These are phyloP conservation scores for Phylloporus sp. DNA, from an alignment of 768 basidiomycete genomes.

Conservation along the genomic window DNA sequence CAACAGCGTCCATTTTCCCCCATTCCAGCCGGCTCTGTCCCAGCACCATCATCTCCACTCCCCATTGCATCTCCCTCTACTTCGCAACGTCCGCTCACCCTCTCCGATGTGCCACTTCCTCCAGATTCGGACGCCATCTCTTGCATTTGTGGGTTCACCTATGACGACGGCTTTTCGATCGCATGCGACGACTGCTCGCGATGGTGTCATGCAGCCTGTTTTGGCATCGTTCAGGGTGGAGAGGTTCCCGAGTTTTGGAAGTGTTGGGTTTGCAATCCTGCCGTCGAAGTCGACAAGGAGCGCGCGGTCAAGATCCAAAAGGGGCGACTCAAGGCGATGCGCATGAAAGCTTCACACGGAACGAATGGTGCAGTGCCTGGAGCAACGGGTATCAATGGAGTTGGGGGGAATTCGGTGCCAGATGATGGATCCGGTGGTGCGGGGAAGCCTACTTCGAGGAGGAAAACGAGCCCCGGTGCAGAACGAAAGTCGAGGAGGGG, in stretches of 20 bases:
- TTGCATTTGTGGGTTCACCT: conserved; percentile 70
- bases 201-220: conserved; percentile 85
- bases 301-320: conserved; percentile 43
- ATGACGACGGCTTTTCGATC: conserved; percentile 82
- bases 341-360: conserved; percentile 25
- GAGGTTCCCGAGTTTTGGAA: conserved; percentile 68
- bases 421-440: conserved; percentile 13
- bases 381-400: conserved; percentile 18
- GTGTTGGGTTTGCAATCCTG: conserved; percentile 65
- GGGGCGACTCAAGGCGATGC: conserved; percentile 33
- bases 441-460: conserved; percentile 27
- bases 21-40: conserved; percentile 5
- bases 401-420: conserved; percentile 8
- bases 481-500: conserved; percentile 37
- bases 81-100: conserved; percentile 17
- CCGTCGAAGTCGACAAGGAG: conserved; percentile 41
- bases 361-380: conserved; percentile 17
- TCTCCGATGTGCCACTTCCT: conserved; percentile 20
- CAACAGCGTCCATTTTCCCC: conserved; percentile 21
- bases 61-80: conserved; percentile 19
- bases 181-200: conserved; percentile 78
- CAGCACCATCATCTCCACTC: conserved; percentile 13
- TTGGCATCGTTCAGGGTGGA: conserved; percentile 49
- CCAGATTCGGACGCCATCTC: conserved; percentile 46
- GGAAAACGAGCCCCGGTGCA: conserved; percentile 36